Evolutionary conservation across 805 yeast genomes (phyloP).

Genomic region (Candida ficus): DNA sequence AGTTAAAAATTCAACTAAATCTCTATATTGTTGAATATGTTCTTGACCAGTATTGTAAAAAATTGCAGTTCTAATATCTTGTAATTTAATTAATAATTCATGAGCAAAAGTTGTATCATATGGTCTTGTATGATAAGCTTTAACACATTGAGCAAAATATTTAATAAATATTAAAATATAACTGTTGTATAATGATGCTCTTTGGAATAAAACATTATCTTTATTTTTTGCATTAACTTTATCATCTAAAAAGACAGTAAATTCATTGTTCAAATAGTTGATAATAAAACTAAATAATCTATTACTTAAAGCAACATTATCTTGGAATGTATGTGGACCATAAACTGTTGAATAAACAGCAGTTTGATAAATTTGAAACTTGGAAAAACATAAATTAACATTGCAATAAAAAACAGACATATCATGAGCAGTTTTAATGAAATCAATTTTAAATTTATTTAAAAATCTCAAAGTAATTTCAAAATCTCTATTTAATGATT

Average conservation of each 20-base stretch:
- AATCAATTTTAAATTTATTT: conserved; percentile 20
- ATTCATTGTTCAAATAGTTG: conserved; percentile 17
- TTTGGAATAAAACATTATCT: conserved; percentile 12
- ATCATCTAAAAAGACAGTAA: conserved; percentile 13
- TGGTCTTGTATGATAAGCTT: conserved; percentile 28
- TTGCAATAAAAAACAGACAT: conserved; percentile 15
- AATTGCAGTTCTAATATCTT: conserved; percentile 14
- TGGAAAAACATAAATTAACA: conserved; percentile 21
- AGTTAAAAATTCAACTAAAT: conserved; percentile 13
- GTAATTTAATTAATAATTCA: conserved; percentile 25
- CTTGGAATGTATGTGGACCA: conserved; percentile 20
- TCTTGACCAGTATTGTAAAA: conserved; percentile 11
- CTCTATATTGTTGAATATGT: conserved; percentile 13
- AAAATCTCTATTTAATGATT: conserved; percentile 18
- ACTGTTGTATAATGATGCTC: conserved; percentile 18
- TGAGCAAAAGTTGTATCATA: conserved; percentile 25
- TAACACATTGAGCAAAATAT: conserved; percentile 28
- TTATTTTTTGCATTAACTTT: conserved; percentile 9
- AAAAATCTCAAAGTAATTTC: conserved; percentile 23
- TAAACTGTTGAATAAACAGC: conserved; percentile 19
- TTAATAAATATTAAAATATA: conserved; percentile 20
- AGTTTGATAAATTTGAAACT: conserved; percentile 23
- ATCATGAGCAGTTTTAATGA: conserved; percentile 7
- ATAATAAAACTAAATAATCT: conserved; percentile 20
- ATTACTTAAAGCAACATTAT: conserved; percentile 18